Conservation (phyloP, 805 yeast genomes). For the Zygotorulaspora sp. region DNA sequence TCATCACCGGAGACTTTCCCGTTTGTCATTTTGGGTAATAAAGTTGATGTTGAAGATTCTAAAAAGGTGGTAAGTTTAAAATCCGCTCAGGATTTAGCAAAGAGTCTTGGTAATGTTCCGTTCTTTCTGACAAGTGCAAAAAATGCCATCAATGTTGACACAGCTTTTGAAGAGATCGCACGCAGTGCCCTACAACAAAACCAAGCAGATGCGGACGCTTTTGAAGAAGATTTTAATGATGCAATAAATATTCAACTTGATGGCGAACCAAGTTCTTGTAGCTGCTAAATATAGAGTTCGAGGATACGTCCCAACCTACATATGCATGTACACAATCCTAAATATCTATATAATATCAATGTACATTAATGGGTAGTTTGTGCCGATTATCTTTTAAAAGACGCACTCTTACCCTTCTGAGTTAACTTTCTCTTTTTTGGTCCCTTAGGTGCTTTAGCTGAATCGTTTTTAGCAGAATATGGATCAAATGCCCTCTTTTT, state of each 20-base stretch:
- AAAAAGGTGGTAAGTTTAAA: constrained; percentile 66
- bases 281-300: constrained; percentile 43
- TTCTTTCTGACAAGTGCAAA: constrained; percentile 97
- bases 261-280: constrained; percentile 70
- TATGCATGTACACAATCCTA: too few relatives aligned
- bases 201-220: constrained; percentile 61
- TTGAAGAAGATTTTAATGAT: constrained; percentile 89
- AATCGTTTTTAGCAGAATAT: constrained; percentile 40
- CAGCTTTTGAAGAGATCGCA: constrained; percentile 94
- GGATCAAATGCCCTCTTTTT: constrained; percentile 54
- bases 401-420: constrained; percentile 28
- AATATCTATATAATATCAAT: constrained; percentile 6
- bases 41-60: constrained; percentile 88
- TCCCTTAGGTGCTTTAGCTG: constrained; percentile 47
- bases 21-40: constrained; percentile 90
- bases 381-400: constrained; percentile 25
- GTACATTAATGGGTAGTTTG: constrained; percentile 6
- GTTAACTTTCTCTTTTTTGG: constrained; percentile 40
- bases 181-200: constrained; percentile 94
- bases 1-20: constrained; percentile 94
- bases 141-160: constrained; percentile 90
- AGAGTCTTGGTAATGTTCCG: constrained; percentile 71
- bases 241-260: constrained; percentile 94
- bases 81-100: constrained; percentile 58
- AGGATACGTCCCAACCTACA: background rate